Percentiles rank a stretch among this genome's conserved stretches.
Conservation (phyloP, 192 early-diverging fungal genomes). For the Irineochytrium annulatum region DNA sequence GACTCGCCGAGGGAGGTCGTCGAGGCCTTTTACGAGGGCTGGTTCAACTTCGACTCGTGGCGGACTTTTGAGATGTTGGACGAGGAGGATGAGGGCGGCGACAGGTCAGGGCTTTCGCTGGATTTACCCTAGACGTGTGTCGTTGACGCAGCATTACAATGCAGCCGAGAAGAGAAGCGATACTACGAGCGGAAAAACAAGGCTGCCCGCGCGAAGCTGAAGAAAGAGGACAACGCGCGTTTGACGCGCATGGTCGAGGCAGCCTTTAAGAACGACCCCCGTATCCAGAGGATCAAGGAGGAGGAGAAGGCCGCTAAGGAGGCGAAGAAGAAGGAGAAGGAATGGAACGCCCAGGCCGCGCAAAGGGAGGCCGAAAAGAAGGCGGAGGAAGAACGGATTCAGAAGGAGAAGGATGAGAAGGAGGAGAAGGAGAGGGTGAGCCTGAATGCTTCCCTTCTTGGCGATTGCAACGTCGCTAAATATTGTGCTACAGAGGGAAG, state of each 20-base stretch:
- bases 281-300: slow-evolving; percentile 84
- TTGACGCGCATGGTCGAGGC: slow-evolving; percentile 80
- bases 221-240: slow-evolving; percentile 97
- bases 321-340: slow-evolving; percentile 84
- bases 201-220: slow-evolving; percentile 81
- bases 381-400: slow-evolving; percentile 57
- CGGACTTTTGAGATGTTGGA: slow-evolving; percentile 96
- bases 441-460: not conserved
- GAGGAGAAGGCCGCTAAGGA: slow-evolving; percentile 87
- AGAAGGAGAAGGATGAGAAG: slow-evolving; percentile 54
- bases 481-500: slow-evolving; percentile 39
- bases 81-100: slow-evolving; percentile 88
- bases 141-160: not conserved
- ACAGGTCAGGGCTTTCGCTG: slow-evolving; percentile 47
- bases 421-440: slow-evolving; percentile 57
- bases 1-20: slow-evolving; percentile 61
- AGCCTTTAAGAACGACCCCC: slow-evolving; percentile 81
- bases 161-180: slow-evolving; percentile 90
- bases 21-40: slow-evolving; percentile 71
- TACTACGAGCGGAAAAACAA: slow-evolving; percentile 94
- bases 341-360: slow-evolving; percentile 59
- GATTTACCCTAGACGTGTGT: slow-evolving; percentile 2
- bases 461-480: not conserved
- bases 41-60: slow-evolving; percentile 91
- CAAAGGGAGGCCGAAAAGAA: slow-evolving; percentile 35